Evolutionary conservation across 306 rosid species (phyloP).

Genomic region (Dryas drummondii): DNA sequence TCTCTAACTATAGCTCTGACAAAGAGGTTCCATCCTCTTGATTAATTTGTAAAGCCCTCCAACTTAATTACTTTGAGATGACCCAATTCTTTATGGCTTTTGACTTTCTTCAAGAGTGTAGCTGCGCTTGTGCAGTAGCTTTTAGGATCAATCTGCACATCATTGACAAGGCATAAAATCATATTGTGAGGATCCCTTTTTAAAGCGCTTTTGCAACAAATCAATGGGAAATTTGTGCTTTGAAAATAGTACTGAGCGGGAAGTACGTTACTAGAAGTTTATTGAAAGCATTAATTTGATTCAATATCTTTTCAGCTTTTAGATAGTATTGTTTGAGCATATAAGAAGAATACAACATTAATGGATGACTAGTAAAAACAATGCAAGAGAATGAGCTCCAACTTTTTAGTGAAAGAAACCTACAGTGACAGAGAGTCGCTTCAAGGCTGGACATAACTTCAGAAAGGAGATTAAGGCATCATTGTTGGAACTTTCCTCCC

Average conservation of each 20-base stretch:
- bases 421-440: conserved; percentile 53
- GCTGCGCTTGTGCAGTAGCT: conserved; percentile 29
- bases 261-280: no score
- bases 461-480: conserved; percentile 52
- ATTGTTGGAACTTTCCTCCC: conserved; percentile 34
- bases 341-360: no score
- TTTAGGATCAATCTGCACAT: conserved; percentile 49
- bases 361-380: not conserved
- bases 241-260: no score
- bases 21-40: conserved; percentile 37
- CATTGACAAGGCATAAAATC: not conserved
- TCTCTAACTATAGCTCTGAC: conserved; percentile 31
- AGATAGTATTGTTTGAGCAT: no score
- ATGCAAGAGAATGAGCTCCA: not conserved
- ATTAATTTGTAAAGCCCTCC: conserved; percentile 37
- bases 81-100: conserved; percentile 29
- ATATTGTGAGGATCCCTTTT: no score
- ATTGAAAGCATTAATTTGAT: no score
- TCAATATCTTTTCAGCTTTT: no score
- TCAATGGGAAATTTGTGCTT: no score
- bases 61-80: conserved; percentile 43
- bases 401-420: conserved; percentile 7
- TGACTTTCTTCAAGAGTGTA: conserved; percentile 28
- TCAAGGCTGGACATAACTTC: conserved; percentile 61
- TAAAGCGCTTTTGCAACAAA: no score